A percentile compares a stretch with the other conserved stretches of the same genome.
Evolutionary conservation across 2,329 filamentous ascomycete genomes (phyloP).

Genomic region (Aaosphaeria pasadenensis): DNA sequence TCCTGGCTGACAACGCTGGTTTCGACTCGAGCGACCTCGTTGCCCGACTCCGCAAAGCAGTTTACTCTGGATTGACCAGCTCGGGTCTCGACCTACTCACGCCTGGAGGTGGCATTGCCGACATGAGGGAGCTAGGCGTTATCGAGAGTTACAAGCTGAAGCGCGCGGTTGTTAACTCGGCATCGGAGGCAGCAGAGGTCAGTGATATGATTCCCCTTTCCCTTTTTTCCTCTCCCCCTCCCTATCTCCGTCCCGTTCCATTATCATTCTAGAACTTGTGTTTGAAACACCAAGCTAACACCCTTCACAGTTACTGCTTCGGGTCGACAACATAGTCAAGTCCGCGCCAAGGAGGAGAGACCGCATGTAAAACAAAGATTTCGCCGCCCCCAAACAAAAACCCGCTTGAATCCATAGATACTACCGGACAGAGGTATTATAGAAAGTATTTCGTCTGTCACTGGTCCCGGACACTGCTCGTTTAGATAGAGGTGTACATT

Average conservation of each 20-base stretch:
- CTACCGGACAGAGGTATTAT: too few species aligned
- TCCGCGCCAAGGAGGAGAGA: constrained; percentile 82
- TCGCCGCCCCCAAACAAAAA: not conserved
- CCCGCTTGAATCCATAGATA: too few species aligned
- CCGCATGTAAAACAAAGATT: constrained; percentile 56
- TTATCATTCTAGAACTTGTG: not conserved
- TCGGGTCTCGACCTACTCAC: constrained; percentile 87
- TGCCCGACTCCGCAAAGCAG: constrained; percentile 83
- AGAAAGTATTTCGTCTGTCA: too few species aligned
- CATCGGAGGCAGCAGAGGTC: constrained; percentile 94
- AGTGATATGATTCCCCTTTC: constrained; percentile 29
- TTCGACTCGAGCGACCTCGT: constrained; percentile 94
- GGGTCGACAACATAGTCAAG: constrained; percentile 97
- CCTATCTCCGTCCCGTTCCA: not conserved
- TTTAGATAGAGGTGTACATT: too few species aligned
- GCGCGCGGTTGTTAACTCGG: constrained; percentile 93
- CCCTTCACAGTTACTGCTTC: constrained; percentile 67
- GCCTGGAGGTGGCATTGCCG: constrained; percentile 86
- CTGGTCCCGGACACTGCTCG: too few species aligned
- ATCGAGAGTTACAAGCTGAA: constrained; percentile 99
- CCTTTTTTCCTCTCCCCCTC: not conserved
- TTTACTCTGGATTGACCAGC: constrained; percentile 91
- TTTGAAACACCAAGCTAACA: constrained; percentile 21
- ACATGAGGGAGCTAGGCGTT: constrained; percentile 94
- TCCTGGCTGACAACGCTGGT: constrained; percentile 95